Conservation (phyloP, 495 filamentous ascomycete species). For the Penicillium nucicola region DNA sequence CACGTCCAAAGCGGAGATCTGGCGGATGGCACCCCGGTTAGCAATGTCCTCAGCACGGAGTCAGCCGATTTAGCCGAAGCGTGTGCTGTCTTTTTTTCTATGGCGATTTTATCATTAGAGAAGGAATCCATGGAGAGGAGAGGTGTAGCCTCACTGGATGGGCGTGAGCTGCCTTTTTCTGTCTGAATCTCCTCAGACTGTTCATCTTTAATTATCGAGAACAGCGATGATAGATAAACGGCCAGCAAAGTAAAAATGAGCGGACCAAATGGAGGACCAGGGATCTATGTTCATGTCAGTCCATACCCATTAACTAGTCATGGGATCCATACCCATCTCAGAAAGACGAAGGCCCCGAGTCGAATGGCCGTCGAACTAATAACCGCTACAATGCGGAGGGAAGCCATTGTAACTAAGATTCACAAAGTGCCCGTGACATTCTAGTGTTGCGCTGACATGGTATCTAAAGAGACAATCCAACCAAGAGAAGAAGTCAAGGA, state of each 20-base stretch:
- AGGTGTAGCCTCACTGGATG: constrained; percentile 1
- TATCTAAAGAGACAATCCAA: too few species aligned
- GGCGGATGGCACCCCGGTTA: constrained; percentile 72
- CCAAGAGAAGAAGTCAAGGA: too few species aligned
- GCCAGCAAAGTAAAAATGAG: constrained; percentile 67
- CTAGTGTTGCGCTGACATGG: too few species aligned
- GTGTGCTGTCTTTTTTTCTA: constrained; percentile 2
- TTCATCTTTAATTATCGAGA: constrained; percentile 26
- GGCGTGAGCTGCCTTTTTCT: constrained; percentile 3
- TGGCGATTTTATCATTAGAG: background rate
- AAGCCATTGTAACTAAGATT: constrained; percentile 24
- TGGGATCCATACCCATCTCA: constrained; percentile 71
- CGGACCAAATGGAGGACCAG: constrained; percentile 59
- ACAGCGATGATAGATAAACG: constrained; percentile 68
- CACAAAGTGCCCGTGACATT: background rate
- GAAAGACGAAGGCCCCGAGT: constrained; percentile 64
- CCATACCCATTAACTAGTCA: background rate
- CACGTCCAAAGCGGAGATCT: constrained; percentile 53
- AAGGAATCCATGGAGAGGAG: background rate
- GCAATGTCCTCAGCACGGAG: constrained; percentile 56
- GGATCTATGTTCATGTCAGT: constrained; percentile 48
- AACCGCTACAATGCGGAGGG: constrained; percentile 25
- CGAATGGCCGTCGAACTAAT: constrained; percentile 63
- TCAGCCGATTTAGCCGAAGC: constrained; percentile 9
- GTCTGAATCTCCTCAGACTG: constrained; percentile 1